Evolutionary conservation across 768 basidiomycete genomes (phyloP).

Genomic region (Rhodotorula sphaerocarpa): DNA sequence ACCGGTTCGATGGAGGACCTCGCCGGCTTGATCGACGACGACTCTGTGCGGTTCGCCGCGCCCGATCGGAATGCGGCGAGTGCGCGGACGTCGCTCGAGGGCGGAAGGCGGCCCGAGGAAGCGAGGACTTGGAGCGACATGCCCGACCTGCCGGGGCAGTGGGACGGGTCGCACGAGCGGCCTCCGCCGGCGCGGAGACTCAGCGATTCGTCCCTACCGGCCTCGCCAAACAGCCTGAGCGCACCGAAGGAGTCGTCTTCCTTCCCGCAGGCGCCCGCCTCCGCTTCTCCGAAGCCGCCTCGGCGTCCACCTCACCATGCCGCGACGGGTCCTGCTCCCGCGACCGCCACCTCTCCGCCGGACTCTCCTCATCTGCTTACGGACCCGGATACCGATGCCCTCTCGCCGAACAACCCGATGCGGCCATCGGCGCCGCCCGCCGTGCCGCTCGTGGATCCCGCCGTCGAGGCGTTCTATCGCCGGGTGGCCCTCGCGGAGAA

Average conservation of each 20-base stretch:
- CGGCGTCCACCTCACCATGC: background rate
- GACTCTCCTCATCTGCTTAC: background rate
- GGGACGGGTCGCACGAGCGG: slow-evolving; percentile 7
- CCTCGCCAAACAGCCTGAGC: background rate
- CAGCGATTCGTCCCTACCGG: slow-evolving; percentile 2
- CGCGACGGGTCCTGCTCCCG: background rate
- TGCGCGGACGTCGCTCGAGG: background rate
- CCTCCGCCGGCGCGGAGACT: background rate
- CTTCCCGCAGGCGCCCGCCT: background rate
- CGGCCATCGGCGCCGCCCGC: slow-evolving; percentile 2
- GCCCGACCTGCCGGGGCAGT: slow-evolving; percentile 16
- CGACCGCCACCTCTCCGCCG: background rate
- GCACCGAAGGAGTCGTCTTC: background rate
- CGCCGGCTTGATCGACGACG: slow-evolving; percentile 13
- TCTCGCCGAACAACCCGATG: slow-evolving; percentile 39
- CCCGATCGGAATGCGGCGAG: background rate
- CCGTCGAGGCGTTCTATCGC: slow-evolving; percentile 23
- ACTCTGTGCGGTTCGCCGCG: background rate
- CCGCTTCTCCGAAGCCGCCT: background rate
- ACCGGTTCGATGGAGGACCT: slow-evolving; percentile 6
- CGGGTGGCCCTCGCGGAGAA: slow-evolving; percentile 14
- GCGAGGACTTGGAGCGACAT: background rate
- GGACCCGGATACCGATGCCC: slow-evolving; percentile 27
- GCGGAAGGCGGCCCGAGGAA: background rate
- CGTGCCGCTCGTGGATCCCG: background rate